Evolutionary conservation across 257 asterid species (phyloP), one percentile per base, ranked within the genome.

Genomic region (Fraxinus americana): DNA sequence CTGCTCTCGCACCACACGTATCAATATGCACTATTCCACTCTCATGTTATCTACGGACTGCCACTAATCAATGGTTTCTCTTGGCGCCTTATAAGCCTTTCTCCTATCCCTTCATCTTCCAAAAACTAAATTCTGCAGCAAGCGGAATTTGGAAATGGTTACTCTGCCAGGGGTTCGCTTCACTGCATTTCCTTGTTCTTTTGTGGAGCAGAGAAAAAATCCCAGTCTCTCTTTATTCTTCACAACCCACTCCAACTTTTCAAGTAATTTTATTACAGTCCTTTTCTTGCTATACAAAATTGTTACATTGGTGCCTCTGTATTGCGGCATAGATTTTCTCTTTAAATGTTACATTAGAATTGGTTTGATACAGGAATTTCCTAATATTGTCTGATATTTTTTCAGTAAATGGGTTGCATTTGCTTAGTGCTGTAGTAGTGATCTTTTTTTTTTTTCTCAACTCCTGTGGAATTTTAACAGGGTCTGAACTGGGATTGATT

Each of bases 251-350:
- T 69, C 32, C 65, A 76, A 61, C 63, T 72, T 67, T 17, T 79
- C 90, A 67, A 84, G 88, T 87, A 87, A 84, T 27, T 67, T 65
- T 48, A 10, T 65, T 38, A 17, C 73, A n/a, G 2, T 59, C 72
- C 54, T 52, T 21, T 10, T 27, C 14, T 70, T 23, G 16, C 54
- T 25, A 67, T 52, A 61, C 68, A 61, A 25, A 61, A 4, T 61
- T 61, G 34, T 61, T 61, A 23, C 4, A 19, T 17, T 52, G 23
- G 9, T 5, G 63, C 23, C 63, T 52, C 63, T 52, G 63, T 19
- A 19, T 52, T 5, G 66, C 74, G 25, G 36, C n/a, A 4, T 12
- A 12, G 16, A 43, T 13, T 35, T 27, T 63, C 17, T 21, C 7
- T 63, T 2, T 36, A 30, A 4, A 59, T 75, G 34, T 34, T 39